Base-by-base conservation (phyloP, 495 filamentous ascomycete species). In the Oidiodendron maius region DNA sequence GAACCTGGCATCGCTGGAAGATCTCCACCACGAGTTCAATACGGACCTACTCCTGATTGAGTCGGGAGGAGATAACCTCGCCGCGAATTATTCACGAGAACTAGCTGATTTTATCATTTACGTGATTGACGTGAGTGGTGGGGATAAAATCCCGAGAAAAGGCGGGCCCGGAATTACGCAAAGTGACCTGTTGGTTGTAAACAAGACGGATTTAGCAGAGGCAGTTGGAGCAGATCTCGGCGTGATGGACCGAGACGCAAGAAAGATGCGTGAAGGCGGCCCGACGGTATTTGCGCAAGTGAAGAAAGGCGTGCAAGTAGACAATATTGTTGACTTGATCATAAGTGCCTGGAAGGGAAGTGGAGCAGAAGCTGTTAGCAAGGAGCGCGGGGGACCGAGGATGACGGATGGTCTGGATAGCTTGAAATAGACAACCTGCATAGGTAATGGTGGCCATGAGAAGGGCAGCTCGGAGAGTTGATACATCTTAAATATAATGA, bases 211-310 rank as follows among this genome's bases (percentile, higher is more conserved):
- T 68, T 67, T 98, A 55, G 93, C 93, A 1, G 84, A 91, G 70
- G 78, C 85, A 23, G 84, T 98, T 21, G 93, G 93, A 13, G 93
- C 93, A 11, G 93, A 98, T 69, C 57, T 97, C 59, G 72, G 61
- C 11, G 91, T 98, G 15, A 98, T 98, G 93, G 93, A 97, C 67
- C 70, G 91, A 44, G 93, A 98, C 73, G 83, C 91, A 26, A 68
- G 86, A 46, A 91, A 88, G 77, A 98, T 98, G 86, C 71, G 90
- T 18, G 93, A 97, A 64, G 93, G 90, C 8, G 93, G 93, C 0
- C 93, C 93, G 23, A 95, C 90, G n/a, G 83, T 98, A 22, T 97
- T 97, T 63, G 93, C 91, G 20, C 84, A 91, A 71, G 93, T 98
- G 1, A 97, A 96, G 82, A 80, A 95, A 67, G 87, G 84, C 12